Percentiles rank a stretch among this genome's conserved stretches.
These are phyloP conservation scores for Hypoxylon cercidicola DNA, from an alignment of 495 filamentous ascomycete species.

Conservation along the genomic window DNA sequence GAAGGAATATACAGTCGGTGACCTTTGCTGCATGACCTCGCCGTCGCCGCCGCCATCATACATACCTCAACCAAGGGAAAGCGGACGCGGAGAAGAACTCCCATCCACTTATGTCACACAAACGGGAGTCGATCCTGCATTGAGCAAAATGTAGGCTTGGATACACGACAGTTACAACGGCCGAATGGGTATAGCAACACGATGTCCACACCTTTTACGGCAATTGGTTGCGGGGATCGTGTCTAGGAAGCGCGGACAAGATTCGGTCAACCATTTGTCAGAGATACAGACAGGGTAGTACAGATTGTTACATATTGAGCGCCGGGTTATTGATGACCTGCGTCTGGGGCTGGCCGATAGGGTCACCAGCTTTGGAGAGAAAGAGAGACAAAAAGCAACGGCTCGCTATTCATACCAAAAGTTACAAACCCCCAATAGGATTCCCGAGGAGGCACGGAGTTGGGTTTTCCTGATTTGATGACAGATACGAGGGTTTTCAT, in stretches of 20 bases:
- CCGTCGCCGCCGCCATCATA: conserved; percentile 1
- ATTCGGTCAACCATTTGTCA: conserved; percentile 37
- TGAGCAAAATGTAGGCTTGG: conserved; percentile 12
- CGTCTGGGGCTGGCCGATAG: conserved; percentile 34
- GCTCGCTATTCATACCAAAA: conserved; percentile 2
- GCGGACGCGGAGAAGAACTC: neutral
- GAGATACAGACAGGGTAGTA: conserved; percentile 29
- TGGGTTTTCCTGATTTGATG: conserved; percentile 7
- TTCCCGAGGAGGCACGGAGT: conserved; percentile 10
- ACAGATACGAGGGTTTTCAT: conserved; percentile 21
- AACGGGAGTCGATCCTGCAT: conserved; percentile 33
- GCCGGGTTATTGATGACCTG: conserved; percentile 44
- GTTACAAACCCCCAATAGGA: conserved; percentile 20
- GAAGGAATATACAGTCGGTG: conserved; percentile 24
- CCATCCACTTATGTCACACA: conserved; percentile 19
- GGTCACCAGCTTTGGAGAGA: conserved; percentile 6
- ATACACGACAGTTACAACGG: conserved; percentile 32
- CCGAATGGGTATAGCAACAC: conserved; percentile 26
- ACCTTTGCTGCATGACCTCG: conserved; percentile 8
- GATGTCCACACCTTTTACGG: conserved; percentile 26
- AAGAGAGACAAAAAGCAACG: neutral
- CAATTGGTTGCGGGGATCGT: conserved; percentile 38
- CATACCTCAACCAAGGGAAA: conserved; percentile 1
- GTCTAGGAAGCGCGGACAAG: conserved; percentile 17
- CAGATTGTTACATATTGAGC: conserved; percentile 3